Evolutionary conservation across 257 asterid genomes (phyloP), one percentile per base, ranked within the genome.

Genomic region (Asclepias syriaca): DNA sequence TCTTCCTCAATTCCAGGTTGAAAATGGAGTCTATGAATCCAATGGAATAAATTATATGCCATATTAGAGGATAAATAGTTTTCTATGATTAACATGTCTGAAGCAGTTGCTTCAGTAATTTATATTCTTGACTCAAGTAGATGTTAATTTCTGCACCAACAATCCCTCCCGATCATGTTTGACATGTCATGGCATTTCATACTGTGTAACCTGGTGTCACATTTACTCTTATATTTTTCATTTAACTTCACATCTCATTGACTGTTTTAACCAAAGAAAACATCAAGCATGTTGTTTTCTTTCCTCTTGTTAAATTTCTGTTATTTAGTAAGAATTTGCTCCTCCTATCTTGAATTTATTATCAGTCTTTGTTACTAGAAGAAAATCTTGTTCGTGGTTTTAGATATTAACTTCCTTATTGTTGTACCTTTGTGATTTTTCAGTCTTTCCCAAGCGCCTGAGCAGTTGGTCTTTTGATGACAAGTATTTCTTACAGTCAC

Each of bases 401-500:
- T 21, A 51, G 37, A 29, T 69, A 8, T 18, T n/a, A 39, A 55
- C 69, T 29, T 61, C 56, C 55, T 56, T 65, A 68, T 60, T 67
- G 79, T 29, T 67, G 79, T 29, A 67, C 69, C 74, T 76, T 75
- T 53, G 70, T 75, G 15, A 71, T 51, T 72, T 81, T 76, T 72
- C 76, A 95, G 99, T 86, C 84, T 77, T 81, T 78, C 70, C 73
- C 63, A 90, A 86, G 82, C 87, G 91, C 77, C 50, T 67, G 74
- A 70, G 81, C 86, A 77, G 87, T 85, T 88, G 90, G 90, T 83
- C 85, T 66, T 87, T 95, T 76, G 99, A 95, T 74, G 99, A 90
- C 81, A 95, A 84, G 80, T 73, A 74, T 70, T 79, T 95, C 74
- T 51, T 95, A 45, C 97, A 90, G 79, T 84, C 99, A 48, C 90